Percentiles rank a stretch among this genome's conserved stretches.
Conservation (phyloP, 1,139 yeast species). For the Pichia sp. region DNA sequence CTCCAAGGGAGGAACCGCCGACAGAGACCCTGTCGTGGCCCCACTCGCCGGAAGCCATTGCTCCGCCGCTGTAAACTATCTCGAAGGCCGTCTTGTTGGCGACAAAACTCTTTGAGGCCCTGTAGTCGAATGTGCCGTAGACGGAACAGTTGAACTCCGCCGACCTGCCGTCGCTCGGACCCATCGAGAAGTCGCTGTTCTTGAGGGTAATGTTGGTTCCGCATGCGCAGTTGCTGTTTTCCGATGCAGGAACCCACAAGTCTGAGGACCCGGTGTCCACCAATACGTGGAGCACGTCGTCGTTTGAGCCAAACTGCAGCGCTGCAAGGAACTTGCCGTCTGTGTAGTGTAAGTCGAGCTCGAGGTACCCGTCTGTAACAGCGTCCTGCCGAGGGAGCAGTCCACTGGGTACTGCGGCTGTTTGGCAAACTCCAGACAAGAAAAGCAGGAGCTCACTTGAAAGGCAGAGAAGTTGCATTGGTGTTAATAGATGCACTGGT, state of each 20-base stretch:
- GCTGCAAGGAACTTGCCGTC: slow-evolving; percentile 32
- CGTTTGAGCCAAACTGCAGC: slow-evolving; percentile 51
- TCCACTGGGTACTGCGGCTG: too few relatives aligned
- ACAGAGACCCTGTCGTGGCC: slow-evolving; percentile 51
- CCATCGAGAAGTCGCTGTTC: not conserved
- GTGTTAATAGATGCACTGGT: too few relatives aligned
- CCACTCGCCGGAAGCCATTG: slow-evolving; percentile 61
- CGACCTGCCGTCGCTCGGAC: not conserved
- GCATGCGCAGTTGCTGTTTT: slow-evolving; percentile 29
- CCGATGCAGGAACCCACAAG: slow-evolving; percentile 46
- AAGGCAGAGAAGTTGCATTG: too few relatives aligned
- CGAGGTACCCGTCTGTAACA: not conserved
- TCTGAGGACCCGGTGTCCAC: slow-evolving; percentile 71
- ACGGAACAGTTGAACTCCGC: slow-evolving; percentile 33
- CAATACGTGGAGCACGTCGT: slow-evolving; percentile 46
- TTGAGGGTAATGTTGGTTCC: not conserved
- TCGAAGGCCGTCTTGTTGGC: slow-evolving; percentile 43
- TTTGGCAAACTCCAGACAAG: too few relatives aligned
- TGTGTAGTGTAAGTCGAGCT: not conserved
- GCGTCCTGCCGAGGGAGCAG: not conserved
- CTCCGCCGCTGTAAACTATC: slow-evolving; percentile 59
- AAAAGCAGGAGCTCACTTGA: too few relatives aligned
- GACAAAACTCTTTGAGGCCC: slow-evolving; percentile 42
- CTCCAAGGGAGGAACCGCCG: slow-evolving; percentile 39
- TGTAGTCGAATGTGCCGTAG: slow-evolving; percentile 48